Percentiles rank a stretch among this genome's conserved stretches.
Evolutionary conservation across 805 yeast genomes (phyloP).

Genomic region (Metschnikowia chrysomelidarum): DNA sequence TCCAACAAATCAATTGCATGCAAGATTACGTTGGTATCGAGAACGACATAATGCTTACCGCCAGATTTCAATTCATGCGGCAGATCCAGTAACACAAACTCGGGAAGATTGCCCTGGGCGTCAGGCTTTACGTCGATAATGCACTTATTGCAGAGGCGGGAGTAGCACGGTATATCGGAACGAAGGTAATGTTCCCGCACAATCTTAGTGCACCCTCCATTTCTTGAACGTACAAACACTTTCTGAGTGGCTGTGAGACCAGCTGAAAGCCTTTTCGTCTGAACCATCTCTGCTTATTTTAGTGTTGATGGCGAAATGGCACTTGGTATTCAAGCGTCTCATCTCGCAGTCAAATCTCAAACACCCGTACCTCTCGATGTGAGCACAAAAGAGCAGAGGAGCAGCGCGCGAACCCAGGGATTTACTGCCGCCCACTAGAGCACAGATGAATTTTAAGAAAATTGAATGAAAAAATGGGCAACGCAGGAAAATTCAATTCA

Average conservation of each 20-base stretch:
- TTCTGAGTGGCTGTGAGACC: constrained; percentile 71
- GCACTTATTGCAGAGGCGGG: constrained; percentile 67
- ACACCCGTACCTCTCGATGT: constrained; percentile 13
- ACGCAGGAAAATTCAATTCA: no score
- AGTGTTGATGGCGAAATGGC: no score
- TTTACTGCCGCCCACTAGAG: no score
- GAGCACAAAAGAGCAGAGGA: no score
- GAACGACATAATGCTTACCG: constrained; percentile 75
- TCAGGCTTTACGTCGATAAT: constrained; percentile 52
- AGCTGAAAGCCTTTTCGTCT: constrained; percentile 36
- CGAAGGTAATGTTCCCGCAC: constrained; percentile 94
- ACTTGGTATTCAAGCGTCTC: not conserved
- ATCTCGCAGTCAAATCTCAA: no score
- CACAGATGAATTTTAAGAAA: no score
- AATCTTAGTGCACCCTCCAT: constrained; percentile 86
- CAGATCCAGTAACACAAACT: constrained; percentile 58
- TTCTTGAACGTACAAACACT: constrained; percentile 86
- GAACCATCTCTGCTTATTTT: no score
- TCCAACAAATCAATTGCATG: constrained; percentile 90
- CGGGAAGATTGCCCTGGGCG: constrained; percentile 65
- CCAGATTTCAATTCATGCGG: constrained; percentile 52
- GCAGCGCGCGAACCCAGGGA: not conserved
- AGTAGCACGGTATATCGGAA: constrained; percentile 88
- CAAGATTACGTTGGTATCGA: constrained; percentile 86
- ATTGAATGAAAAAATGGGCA: no score